These are phyloP conservation scores for Podospora fimiseda DNA, from an alignment of 495 filamentous ascomycete genomes.

Conservation along the genomic window DNA sequence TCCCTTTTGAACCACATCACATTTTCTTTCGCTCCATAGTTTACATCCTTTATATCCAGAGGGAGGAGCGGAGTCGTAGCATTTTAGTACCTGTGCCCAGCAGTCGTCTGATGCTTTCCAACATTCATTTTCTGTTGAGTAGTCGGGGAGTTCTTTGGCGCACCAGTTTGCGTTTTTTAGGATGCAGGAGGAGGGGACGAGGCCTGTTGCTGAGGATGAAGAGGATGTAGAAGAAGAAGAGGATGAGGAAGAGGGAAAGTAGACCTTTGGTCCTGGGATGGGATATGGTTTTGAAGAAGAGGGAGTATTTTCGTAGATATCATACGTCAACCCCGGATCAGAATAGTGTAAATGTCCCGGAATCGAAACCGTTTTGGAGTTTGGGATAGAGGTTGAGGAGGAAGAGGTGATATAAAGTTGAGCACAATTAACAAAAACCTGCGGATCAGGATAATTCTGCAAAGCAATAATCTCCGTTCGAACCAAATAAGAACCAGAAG, in stretches of 20 bases:
- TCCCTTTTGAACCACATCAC: conserved; percentile 41
- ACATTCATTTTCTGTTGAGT: conserved; percentile 51
- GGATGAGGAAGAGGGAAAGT: conserved; percentile 24
- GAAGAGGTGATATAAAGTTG: conserved; percentile 57
- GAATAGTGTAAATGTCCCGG: conserved; percentile 53
- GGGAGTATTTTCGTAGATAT: conserved; percentile 47
- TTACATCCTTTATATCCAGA: conserved; percentile 53
- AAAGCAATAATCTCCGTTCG: conserved; percentile 64
- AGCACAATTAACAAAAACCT: conserved; percentile 64
- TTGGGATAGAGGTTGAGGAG: conserved; percentile 31
- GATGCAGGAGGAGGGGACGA: conserved; percentile 48
- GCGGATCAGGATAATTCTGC: conserved; percentile 57
- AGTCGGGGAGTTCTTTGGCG: conserved; percentile 49
- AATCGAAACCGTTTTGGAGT: conserved; percentile 48
- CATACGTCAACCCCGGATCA: conserved; percentile 51
- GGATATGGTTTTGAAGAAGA: conserved; percentile 44
- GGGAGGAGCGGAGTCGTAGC: conserved; percentile 51
- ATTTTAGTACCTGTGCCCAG: conserved; percentile 50
- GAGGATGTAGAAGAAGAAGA: background rate
- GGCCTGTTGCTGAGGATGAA: conserved; percentile 18
- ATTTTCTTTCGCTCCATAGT: conserved; percentile 52
- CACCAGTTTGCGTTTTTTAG: conserved; percentile 70
- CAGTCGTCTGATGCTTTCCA: conserved; percentile 48
- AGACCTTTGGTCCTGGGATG: conserved; percentile 53
- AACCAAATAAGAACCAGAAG: conserved; percentile 60